phyloP scores from a whole-genome alignment of 805 yeast species.

The Yarrowia hollandica region DNA sequence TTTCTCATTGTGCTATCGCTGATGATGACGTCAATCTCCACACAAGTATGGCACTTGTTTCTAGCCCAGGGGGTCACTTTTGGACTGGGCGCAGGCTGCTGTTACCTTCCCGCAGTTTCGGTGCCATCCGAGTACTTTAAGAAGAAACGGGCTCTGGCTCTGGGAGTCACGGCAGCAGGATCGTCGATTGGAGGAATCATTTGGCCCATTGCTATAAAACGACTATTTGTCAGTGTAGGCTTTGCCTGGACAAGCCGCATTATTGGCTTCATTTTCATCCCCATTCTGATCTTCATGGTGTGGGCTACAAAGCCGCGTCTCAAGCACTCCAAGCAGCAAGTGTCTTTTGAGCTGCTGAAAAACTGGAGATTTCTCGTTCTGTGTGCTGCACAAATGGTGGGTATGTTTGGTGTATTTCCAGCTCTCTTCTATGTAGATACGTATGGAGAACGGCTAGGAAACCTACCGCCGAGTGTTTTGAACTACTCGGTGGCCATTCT shows the following conservation, averaged over 20 bases:
- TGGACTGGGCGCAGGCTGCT: slow-evolving; percentile 51
- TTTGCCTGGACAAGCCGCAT: slow-evolving; percentile 56
- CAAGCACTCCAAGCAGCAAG: background rate
- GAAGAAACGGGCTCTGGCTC: slow-evolving; percentile 47
- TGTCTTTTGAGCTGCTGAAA: slow-evolving; percentile 33
- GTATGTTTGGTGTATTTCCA: slow-evolving; percentile 38
- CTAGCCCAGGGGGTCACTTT: slow-evolving; percentile 54
- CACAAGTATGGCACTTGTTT: slow-evolving; percentile 51
- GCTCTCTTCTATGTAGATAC: slow-evolving; percentile 40
- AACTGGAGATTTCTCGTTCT: slow-evolving; percentile 35
- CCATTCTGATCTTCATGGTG: slow-evolving; percentile 23
- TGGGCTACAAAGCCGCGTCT: slow-evolving; percentile 29
- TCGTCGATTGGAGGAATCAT: slow-evolving; percentile 54
- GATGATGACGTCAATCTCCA: slow-evolving; percentile 50
- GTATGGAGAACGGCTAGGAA: slow-evolving; percentile 35
- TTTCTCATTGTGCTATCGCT: slow-evolving; percentile 48
- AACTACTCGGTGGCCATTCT: slow-evolving; percentile 39
- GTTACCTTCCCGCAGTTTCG: slow-evolving; percentile 49
- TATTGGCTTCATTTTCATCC: slow-evolving; percentile 47
- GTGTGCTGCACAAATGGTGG: slow-evolving; percentile 31
- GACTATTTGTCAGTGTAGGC: slow-evolving; percentile 48
- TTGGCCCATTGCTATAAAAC: slow-evolving; percentile 34
- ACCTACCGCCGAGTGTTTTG: slow-evolving; percentile 33
- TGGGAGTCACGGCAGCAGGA: slow-evolving; percentile 52
- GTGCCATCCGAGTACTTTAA: slow-evolving; percentile 54